Percentiles rank a stretch among this genome's conserved stretches.
Conservation (phyloP, 768 basidiomycete species). For the Mrakia hoshinonis region DNA sequence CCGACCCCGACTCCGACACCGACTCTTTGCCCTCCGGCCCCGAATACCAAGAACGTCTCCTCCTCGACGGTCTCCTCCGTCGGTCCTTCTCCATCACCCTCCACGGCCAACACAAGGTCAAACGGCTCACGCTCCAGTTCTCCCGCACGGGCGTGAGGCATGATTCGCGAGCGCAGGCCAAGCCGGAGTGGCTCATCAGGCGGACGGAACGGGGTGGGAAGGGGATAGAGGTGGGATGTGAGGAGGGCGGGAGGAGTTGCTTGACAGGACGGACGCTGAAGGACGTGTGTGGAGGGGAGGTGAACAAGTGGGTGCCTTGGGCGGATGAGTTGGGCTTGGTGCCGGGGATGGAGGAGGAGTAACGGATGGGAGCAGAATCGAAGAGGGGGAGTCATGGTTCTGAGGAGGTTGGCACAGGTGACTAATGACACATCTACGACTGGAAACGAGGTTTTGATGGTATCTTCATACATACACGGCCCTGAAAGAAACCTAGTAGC, state of each 20-base stretch:
- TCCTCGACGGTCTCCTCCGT: background rate
- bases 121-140: conserved; percentile 8
- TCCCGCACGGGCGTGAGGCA: background rate
- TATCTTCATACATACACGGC: too few species aligned
- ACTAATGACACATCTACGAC: too few species aligned
- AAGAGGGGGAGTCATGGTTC: background rate
- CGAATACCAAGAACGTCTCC: background rate
- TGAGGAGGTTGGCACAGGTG: too few species aligned
- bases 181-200: background rate
- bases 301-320: background rate
- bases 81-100: background rate
- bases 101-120: conserved; percentile 2
- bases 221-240: background rate
- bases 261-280: background rate
- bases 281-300: background rate
- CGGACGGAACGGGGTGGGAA: conserved; percentile 7
- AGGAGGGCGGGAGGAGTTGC: background rate
- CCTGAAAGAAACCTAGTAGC: background rate
- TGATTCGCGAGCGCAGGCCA: background rate
- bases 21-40: background rate
- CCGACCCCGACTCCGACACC: background rate
- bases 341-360: background rate
- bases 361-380: background rate
- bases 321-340: background rate
- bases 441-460: too few species aligned